These are phyloP conservation scores for Gautieria morchelliformis DNA, from an alignment of 768 basidiomycete species.

Conservation along the genomic window DNA sequence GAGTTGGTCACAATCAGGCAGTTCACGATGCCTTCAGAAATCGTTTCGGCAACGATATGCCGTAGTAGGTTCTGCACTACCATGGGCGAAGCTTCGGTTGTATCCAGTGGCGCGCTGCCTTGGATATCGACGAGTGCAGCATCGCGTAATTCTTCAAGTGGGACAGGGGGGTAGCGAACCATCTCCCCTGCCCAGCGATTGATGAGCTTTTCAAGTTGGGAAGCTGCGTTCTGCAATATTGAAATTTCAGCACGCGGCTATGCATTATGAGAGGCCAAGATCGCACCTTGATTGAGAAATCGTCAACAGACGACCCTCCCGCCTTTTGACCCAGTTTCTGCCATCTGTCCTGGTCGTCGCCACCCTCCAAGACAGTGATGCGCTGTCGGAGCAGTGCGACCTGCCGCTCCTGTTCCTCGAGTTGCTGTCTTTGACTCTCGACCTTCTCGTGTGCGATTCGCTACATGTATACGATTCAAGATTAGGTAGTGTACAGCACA, in stretches of 20 bases:
- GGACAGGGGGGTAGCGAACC: conserved; percentile 45
- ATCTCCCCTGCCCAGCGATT: conserved; percentile 84
- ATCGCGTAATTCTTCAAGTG: conserved; percentile 42
- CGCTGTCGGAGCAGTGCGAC: conserved; percentile 63
- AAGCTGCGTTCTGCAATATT: conserved; percentile 65
- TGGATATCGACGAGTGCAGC: conserved; percentile 54
- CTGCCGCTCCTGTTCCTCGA: conserved; percentile 78
- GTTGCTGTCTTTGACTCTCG: conserved; percentile 67
- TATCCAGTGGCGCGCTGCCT: conserved; percentile 36
- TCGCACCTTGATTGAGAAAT: conserved; percentile 79
- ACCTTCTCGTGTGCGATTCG: conserved; percentile 85
- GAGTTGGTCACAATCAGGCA: conserved; percentile 82
- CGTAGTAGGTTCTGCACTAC: conserved; percentile 72
- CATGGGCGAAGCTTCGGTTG: conserved; percentile 40
- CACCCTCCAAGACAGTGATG: conserved; percentile 68
- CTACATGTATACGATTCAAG: conserved; percentile 24
- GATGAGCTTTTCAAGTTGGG: conserved; percentile 70
- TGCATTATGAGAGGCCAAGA: background rate
- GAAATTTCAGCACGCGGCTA: conserved; percentile 1
- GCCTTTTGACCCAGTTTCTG: conserved; percentile 18
- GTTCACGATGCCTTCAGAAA: conserved; percentile 71
- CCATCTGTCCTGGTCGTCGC: conserved; percentile 28
- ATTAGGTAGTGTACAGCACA: background rate
- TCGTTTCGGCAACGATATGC: conserved; percentile 67
- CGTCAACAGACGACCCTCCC: conserved; percentile 64